These are phyloP conservation scores for Mayamaea pseudoterrestris DNA, from an alignment of 108 stramenopile species.

Conservation along the genomic window DNA sequence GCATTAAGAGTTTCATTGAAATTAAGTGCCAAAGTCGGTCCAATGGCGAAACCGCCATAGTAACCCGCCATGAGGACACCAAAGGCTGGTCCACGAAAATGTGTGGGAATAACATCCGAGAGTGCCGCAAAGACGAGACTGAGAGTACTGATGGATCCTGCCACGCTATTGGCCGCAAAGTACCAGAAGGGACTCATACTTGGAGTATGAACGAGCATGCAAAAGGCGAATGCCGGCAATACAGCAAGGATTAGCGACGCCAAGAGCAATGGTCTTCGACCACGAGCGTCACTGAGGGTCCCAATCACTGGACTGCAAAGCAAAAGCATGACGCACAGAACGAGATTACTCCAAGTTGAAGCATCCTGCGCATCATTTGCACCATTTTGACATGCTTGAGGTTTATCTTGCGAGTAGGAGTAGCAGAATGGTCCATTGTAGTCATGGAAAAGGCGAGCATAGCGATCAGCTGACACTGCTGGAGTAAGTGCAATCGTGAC, in stretches of 20 bases:
- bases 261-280: slow-evolving; percentile 36
- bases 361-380: slow-evolving; percentile 58
- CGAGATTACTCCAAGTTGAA: slow-evolving; percentile 31
- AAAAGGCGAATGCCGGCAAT: slow-evolving; percentile 34
- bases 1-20: slow-evolving; percentile 39
- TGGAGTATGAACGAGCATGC: slow-evolving; percentile 26
- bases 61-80: slow-evolving; percentile 51
- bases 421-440: slow-evolving; percentile 35
- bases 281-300: slow-evolving; percentile 49
- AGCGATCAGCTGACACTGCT: slow-evolving; percentile 51
- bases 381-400: slow-evolving; percentile 46
- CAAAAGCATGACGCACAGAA: slow-evolving; percentile 32
- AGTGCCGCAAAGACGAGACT: slow-evolving; percentile 46
- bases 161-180: slow-evolving; percentile 32
- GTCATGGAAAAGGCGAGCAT: slow-evolving; percentile 52
- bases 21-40: slow-evolving; percentile 40
- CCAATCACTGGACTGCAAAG: slow-evolving; percentile 52
- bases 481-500: slow-evolving; percentile 51
- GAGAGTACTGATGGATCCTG: slow-evolving; percentile 45
- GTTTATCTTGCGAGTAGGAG: slow-evolving; percentile 24
- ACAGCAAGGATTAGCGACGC: slow-evolving; percentile 30
- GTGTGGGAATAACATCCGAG: slow-evolving; percentile 45
- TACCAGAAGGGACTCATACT: slow-evolving; percentile 41
- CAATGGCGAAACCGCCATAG: slow-evolving; percentile 51
- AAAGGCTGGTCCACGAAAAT: slow-evolving; percentile 54